A percentile compares a stretch with the other conserved stretches of the same genome.
Conservation (phyloP, 331 rosid genomes). For the Quercus tomentella region DNA sequence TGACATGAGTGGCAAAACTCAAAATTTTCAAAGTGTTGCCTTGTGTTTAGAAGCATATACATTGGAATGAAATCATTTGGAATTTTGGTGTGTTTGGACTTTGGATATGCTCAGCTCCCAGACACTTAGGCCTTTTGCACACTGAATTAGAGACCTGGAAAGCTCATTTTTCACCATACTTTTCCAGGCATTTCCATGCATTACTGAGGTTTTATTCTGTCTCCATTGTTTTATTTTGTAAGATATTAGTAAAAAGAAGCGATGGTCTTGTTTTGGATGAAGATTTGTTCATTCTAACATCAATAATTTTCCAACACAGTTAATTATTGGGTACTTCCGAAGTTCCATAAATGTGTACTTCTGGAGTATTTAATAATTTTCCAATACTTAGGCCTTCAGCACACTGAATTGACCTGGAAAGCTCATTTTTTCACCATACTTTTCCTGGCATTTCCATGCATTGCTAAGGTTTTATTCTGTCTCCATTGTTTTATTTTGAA, state of each 20-base stretch:
- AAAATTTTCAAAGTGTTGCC: not conserved
- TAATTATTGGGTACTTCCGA: too few relatives aligned
- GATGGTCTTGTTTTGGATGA: not conserved
- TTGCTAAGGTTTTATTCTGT: not conserved
- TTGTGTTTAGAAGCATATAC: not conserved
- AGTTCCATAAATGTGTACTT: too few relatives aligned
- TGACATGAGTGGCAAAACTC: not conserved
- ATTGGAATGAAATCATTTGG: not conserved
- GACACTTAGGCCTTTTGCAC: not conserved
- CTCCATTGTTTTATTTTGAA: not conserved
- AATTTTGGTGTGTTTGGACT: not conserved
- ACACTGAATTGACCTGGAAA: not conserved
- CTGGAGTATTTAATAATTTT: too few relatives aligned
- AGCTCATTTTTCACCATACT: not conserved
- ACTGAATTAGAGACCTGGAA: not conserved
- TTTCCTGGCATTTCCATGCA: not conserved
- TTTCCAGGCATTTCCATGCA: not conserved
- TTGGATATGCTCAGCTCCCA: not conserved
- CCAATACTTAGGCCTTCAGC: not conserved
- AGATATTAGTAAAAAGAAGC: not conserved
- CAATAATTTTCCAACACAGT: not conserved
- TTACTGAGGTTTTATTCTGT: not conserved
- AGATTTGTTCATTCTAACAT: not conserved
- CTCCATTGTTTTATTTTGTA: not conserved
- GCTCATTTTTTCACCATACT: not conserved